Percentiles rank a stretch among this genome's conserved stretches.
Conservation (phyloP, 805 yeast genomes). For the Priceomyces castillae region DNA sequence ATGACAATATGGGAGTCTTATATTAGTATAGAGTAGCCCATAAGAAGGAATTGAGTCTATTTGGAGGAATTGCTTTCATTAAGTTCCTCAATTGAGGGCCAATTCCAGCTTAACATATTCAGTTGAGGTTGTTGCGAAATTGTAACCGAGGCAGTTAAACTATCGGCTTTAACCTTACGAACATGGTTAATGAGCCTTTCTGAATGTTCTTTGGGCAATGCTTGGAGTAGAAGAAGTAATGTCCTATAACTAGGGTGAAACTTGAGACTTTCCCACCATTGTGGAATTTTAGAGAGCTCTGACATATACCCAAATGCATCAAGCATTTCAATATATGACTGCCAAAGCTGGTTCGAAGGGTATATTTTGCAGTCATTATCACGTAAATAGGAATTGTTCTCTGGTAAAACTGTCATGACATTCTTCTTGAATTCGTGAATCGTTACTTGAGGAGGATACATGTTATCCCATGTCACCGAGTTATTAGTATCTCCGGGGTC, state of each 20-base stretch:
- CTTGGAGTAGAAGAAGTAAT: constrained; percentile 37
- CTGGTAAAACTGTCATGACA: constrained; percentile 13
- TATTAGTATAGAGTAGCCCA: not conserved
- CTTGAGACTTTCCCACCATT: constrained; percentile 52
- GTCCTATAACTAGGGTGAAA: constrained; percentile 42
- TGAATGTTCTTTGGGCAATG: constrained; percentile 37
- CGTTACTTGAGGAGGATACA: constrained; percentile 59
- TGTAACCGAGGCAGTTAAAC: constrained; percentile 6
- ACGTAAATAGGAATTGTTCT: constrained; percentile 9
- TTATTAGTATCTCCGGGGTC: constrained; percentile 13
- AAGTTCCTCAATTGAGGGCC: constrained; percentile 31
- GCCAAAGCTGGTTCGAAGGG: constrained; percentile 51
- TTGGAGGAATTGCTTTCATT: not conserved
- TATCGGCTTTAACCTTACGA: constrained; percentile 18
- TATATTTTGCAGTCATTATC: constrained; percentile 24
- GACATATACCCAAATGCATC: constrained; percentile 44
- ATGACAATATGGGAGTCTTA: not conserved
- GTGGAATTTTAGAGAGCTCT: constrained; percentile 49
- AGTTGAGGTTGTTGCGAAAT: constrained; percentile 1
- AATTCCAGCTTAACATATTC: constrained; percentile 23
- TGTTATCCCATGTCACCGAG: constrained; percentile 45
- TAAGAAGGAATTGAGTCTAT: constrained; percentile 1
- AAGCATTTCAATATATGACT: constrained; percentile 50
- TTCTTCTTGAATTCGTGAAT: constrained; percentile 54
- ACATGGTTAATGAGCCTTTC: constrained; percentile 38